Conservation (phyloP, 208 protist genomes). For the Giardia duodenalis region DNA sequence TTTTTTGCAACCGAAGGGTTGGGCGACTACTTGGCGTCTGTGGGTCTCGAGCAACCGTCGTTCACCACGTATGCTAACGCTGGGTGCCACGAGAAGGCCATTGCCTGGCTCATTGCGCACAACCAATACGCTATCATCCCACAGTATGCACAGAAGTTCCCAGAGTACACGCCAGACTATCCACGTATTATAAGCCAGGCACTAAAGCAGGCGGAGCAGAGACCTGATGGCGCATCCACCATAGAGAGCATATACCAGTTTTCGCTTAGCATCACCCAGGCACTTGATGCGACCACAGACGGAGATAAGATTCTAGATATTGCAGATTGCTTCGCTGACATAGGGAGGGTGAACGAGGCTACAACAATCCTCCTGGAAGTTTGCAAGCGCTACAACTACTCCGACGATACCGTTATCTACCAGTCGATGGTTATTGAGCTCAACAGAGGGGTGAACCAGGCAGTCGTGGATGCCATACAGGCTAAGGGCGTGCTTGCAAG, state of each 20-base stretch:
- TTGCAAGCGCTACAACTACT: constrained; percentile 54
- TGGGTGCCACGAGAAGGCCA: constrained; percentile 65
- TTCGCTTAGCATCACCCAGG: neutral
- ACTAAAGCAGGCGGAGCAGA: neutral
- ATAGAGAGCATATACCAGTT: neutral
- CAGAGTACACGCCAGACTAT: constrained; percentile 24
- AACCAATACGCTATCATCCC: constrained; percentile 86
- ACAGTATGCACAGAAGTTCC: constrained; percentile 61
- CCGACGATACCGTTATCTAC: constrained; percentile 63
- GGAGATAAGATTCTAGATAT: constrained; percentile 35
- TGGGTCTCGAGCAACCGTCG: constrained; percentile 67
- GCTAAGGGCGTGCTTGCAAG: constrained; percentile 72
- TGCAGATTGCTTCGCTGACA: constrained; percentile 79
- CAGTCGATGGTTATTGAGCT: constrained; percentile 98
- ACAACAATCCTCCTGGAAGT: constrained; percentile 90
- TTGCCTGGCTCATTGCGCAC: constrained; percentile 68
- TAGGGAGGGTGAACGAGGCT: constrained; percentile 78
- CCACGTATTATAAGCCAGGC: neutral
- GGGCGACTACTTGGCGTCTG: constrained; percentile 76
- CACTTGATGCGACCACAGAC: neutral
- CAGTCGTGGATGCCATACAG: constrained; percentile 92
- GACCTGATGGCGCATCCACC: neutral
- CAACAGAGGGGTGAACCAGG: constrained; percentile 80
- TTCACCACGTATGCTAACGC: constrained; percentile 86
- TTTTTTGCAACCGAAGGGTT: constrained; percentile 88